A percentile compares a stretch with the other conserved stretches of the same genome.
Conservation (phyloP, 2,329 filamentous ascomycete genomes). For the Zymoseptoria tritici region DNA sequence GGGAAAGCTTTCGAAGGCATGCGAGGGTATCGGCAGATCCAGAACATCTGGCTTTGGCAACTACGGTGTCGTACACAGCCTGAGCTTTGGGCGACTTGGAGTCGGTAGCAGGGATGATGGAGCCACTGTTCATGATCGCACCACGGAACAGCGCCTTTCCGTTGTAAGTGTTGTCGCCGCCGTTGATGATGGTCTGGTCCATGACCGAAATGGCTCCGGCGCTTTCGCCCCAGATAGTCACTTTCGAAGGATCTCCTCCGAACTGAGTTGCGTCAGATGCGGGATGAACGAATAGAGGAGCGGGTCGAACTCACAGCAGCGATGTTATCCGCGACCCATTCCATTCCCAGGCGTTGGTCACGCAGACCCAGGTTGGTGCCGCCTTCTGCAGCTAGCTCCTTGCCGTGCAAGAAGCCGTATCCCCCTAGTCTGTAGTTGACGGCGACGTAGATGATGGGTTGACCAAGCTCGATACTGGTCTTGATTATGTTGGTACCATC, state of each 20-base stretch:
- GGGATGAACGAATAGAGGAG: not conserved
- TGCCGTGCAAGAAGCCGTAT: conserved; percentile 28
- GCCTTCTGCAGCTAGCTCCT: conserved; percentile 27
- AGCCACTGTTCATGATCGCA: conserved; percentile 70
- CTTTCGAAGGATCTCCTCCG: conserved; percentile 22
- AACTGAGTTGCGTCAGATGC: conserved; percentile 16
- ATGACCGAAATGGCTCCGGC: conserved; percentile 58
- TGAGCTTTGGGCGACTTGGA: conserved; percentile 55
- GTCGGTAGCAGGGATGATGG: conserved; percentile 53
- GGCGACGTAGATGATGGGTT: conserved; percentile 41
- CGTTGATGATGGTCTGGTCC: conserved; percentile 66
- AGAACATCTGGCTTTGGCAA: conserved; percentile 40
- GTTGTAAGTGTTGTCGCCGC: conserved; percentile 57
- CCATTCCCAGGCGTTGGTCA: conserved; percentile 24
- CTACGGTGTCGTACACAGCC: conserved; percentile 42
- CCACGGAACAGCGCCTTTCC: conserved; percentile 65
- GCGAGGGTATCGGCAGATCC: conserved; percentile 36
- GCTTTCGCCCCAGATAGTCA: conserved; percentile 12
- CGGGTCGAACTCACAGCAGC: conserved; percentile 1
- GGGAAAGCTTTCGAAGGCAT: conserved; percentile 43
- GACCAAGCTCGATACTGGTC: conserved; percentile 41
- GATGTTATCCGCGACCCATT: conserved; percentile 21
- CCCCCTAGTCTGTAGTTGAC: conserved; percentile 22
- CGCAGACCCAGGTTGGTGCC: conserved; percentile 28
- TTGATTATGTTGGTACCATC: conserved; percentile 34